Evolutionary conservation across 176 grass and related monocot species (phyloP), one percentile per base, ranked within the genome.

Genomic region (Elymus sibiricus): DNA sequence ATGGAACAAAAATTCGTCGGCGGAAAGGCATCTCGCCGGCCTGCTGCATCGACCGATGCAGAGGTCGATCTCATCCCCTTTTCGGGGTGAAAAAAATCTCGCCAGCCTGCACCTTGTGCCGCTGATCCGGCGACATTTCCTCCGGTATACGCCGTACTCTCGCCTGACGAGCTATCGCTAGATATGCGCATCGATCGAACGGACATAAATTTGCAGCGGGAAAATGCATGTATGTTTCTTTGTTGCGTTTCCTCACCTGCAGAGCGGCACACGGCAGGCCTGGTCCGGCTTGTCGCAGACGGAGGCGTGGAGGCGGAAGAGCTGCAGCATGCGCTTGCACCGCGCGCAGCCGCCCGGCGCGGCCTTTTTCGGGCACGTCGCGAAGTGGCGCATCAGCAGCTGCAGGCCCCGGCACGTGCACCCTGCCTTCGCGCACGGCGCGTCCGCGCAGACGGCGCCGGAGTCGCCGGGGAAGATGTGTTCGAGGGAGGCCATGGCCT

Each of bases 251-350:
- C 79, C 90, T 87, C 87, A 98, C 95, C 83, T 93, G 93, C 97
- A 95, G 2, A 96, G 71, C 4, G 92, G 97, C 46, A 95, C 86
- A 27, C 79, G 87, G 88, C 97, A 94, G 0, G 94, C 47, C 8
- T 88, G n/a, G 4, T 82, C 80, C 4, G 81, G 8, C 28, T 77
- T 72, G 72, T 96, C 71, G 55, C 97, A 98, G 59, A 92, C 56
- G 53, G 90, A 94, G 68, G 90, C 87, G 74, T 98, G 92, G 25
- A 98, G 88, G 31, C 86, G 89, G 82, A 98, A 80, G 5, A 98
- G 92, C 88, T 98, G 92, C 81, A 66, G 66, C 94, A 94, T 79
- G 72, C 90, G 89, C 88, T 85, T 95, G 86, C 97, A 98, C 7
- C 90, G 97, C 17, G 80, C 43, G 87, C 97, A 98, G 2, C 86